These are phyloP conservation scores for Alloteropsis semialata DNA, from an alignment of 176 grass and related monocot genomes.

Conservation along the genomic window DNA sequence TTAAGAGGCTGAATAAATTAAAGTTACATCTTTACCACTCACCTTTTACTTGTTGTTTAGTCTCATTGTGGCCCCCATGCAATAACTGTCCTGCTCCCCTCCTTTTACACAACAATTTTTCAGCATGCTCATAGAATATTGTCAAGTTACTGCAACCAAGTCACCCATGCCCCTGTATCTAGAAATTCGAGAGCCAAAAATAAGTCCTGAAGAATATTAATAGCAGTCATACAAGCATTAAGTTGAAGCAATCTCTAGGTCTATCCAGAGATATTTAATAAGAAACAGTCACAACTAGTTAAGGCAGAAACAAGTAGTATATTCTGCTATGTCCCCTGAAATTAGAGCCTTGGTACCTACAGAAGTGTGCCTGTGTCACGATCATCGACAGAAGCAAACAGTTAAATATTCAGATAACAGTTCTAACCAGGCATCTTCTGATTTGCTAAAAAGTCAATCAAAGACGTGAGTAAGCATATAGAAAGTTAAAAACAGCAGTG, in stretches of 20 bases:
- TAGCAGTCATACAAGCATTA: background rate
- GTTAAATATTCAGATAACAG: background rate
- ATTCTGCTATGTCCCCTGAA: background rate
- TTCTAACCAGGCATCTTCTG: background rate
- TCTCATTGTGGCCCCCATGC: background rate
- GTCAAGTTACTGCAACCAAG: background rate
- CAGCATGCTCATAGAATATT: background rate
- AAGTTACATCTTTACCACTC: background rate
- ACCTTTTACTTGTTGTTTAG: background rate
- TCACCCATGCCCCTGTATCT: background rate
- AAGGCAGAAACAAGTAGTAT: background rate
- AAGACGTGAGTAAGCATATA: background rate
- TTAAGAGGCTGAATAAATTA: background rate
- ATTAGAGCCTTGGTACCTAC: background rate
- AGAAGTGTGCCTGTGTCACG: background rate
- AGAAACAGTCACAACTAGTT: background rate
- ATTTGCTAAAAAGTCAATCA: background rate
- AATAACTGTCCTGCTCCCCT: background rate
- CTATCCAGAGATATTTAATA: background rate
- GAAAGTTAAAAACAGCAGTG: too few relatives aligned
- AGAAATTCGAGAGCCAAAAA: background rate
- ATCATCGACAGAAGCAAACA: background rate
- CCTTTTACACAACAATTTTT: background rate
- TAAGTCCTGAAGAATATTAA: background rate
- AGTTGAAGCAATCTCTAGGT: conserved; percentile 25